These are phyloP conservation scores for Populus deltoides DNA, from an alignment of 345 rosid genomes.

Conservation along the genomic window DNA sequence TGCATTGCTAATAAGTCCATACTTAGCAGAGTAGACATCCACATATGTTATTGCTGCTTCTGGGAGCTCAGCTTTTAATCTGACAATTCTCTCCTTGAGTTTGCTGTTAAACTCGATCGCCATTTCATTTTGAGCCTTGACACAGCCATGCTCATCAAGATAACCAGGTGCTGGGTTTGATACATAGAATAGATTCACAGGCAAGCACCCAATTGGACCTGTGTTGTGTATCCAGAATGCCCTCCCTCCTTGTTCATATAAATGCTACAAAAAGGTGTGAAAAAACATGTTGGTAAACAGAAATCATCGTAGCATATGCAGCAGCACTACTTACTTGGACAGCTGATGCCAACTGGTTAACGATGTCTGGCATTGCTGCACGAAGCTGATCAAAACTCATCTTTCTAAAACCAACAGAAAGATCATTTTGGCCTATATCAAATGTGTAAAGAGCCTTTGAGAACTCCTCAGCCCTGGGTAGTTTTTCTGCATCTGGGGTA, in stretches of 20 bases:
- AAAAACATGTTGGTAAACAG: no score
- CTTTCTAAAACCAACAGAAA: slow-evolving; percentile 75
- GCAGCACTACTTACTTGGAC: slow-evolving; percentile 52
- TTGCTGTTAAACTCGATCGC: slow-evolving; percentile 68
- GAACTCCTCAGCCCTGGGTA: slow-evolving; percentile 71
- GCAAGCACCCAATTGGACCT: slow-evolving; percentile 87
- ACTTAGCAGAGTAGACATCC: slow-evolving; percentile 73
- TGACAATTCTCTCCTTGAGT: slow-evolving; percentile 58
- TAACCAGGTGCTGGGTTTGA: slow-evolving; percentile 59
- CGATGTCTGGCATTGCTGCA: slow-evolving; percentile 64
- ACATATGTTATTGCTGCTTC: slow-evolving; percentile 71
- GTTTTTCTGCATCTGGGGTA: slow-evolving; percentile 48
- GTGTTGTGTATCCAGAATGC: slow-evolving; percentile 85
- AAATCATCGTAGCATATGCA: neutral
- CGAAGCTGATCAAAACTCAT: slow-evolving; percentile 67
- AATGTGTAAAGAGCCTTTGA: slow-evolving; percentile 81
- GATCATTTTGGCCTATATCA: slow-evolving; percentile 95
- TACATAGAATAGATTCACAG: slow-evolving; percentile 63
- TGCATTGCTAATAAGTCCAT: slow-evolving; percentile 62
- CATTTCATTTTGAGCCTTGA: slow-evolving; percentile 73
- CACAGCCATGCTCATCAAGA: slow-evolving; percentile 68
- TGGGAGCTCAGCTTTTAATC: slow-evolving; percentile 54
- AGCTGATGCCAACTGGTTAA: slow-evolving; percentile 75
- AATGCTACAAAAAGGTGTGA: slow-evolving; percentile 26
- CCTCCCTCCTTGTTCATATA: slow-evolving; percentile 55